Evolutionary conservation across 345 rosid species (phyloP), one percentile per base, ranked within the genome.

Genomic region (Leavenworthia alabamica): DNA sequence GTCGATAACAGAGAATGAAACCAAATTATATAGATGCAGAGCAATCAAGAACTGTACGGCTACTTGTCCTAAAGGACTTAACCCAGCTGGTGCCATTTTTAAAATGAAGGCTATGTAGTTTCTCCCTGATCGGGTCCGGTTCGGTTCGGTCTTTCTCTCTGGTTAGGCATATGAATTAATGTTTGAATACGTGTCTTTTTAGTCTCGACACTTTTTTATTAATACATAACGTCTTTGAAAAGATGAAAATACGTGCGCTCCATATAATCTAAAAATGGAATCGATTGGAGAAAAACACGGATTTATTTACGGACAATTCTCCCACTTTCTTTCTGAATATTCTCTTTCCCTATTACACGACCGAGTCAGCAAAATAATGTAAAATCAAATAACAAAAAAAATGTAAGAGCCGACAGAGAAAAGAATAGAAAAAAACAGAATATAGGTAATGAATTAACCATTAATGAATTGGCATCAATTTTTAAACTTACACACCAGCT

Each of bases 41-140:
- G 64, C 77, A 10, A 84, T 80, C 37, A 63, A 73, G 76, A 84
- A 86, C 20, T 89, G 91, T 83, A 75, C 78, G 16, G 76, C 63
- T 0, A 72, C 82, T 7, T 84, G 88, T 61, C 89, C 95, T 8
- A 89, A 86, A 69, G 79, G 88, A 55, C 74, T 84, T 20, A 33
- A 79, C 43, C 89, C 86, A 11, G 86, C 86, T 1, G 73, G 37
- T 35, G 85, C 85, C 7, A 86, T 83, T 64, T 68, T 77, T 4
- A 80, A 70, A 64, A 86, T 81, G 83, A 86, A 84, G 80, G 56
- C 77, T 10, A 79, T 36, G 70, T 86, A 79, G 28, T 31, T 64
- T 43, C 12, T 66, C 29, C 57, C 74, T 35, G 35, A 31, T 29
- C 77, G 66, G 1, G 32, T 67, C 37, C 4, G 4, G 58, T 36